Evolutionary conservation across 2,329 filamentous ascomycete species (phyloP), one percentile per base, ranked within the genome.

Genomic region (Paecilomyces fulvus): DNA sequence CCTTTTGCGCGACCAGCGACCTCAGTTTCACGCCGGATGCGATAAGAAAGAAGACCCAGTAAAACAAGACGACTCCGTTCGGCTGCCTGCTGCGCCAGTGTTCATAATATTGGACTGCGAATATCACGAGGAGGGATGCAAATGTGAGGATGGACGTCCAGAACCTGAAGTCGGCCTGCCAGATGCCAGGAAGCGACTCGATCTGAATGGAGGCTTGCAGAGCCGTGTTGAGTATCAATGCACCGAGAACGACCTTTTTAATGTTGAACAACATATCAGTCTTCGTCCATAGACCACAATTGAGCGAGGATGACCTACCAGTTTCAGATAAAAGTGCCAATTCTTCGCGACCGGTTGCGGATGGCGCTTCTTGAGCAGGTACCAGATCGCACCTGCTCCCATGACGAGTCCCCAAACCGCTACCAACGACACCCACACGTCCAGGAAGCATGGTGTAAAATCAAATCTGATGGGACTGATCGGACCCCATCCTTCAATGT

Each of bases 361-460:
- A 54, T 83, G 80, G 67, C 85, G 87, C 73, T 83, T 88, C 63
- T 80, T 84, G 55, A 91, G 71, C 54, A 97, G 78, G 78, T 89
- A 89, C 84, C 87, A 92, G 48, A 95, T 76, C 30, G 92, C 90
- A 50, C 85, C 80, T 7, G 85, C 80, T 57, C 94, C 94, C 60
- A 87, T 81, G 23, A 96, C 55, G 23, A 96, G 79, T 14, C 92
- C 92, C 76, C 87, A 95, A 12, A 80, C 80, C 8, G 90, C 89
- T 28, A 96, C 89, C 1, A 81, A 76, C 31, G 88, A 84, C 58
- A 97, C 83, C 84, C 90, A 92, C 21, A 95, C 83, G 71, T 99
- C 95, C 66, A 97, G 85, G 70, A 99, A 99, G 78, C 94, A 99
- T 46, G 94, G 92, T 14, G 94, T 97, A 67, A 99, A 91, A 76